Evolutionary conservation across 2,329 filamentous ascomycete species (phyloP).

Genomic region (Diaporthe humulicola): DNA sequence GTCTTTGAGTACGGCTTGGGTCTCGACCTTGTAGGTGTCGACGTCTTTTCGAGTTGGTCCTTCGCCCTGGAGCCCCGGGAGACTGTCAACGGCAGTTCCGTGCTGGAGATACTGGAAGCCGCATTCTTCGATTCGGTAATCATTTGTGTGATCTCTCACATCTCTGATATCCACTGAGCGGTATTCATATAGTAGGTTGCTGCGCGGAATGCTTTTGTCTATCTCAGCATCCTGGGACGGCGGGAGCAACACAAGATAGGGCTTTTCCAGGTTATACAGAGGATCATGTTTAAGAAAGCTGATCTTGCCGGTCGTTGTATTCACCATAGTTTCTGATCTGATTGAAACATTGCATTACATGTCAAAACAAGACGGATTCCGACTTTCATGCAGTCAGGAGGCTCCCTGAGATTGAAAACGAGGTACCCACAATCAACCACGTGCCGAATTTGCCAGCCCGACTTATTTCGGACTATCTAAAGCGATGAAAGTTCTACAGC

Average conservation of each 20-base stretch:
- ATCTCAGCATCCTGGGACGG: background rate
- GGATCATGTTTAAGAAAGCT: background rate
- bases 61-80: background rate
- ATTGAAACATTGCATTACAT: background rate
- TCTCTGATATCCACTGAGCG: background rate
- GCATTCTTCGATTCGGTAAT: background rate
- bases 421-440: background rate
- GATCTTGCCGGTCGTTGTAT: background rate
- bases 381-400: background rate
- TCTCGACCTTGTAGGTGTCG: background rate
- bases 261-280: background rate
- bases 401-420: background rate
- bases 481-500: background rate
- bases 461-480: background rate
- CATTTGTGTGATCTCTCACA: background rate
- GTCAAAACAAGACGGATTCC: background rate
- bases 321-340: background rate
- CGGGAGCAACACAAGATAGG: background rate
- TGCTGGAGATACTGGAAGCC: background rate
- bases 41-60: background rate
- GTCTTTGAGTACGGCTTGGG: background rate
- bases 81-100: background rate
- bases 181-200: background rate
- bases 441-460: background rate
- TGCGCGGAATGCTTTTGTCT: background rate